Evolutionary conservation across 2,329 filamentous ascomycete genomes (phyloP).

Genomic region (Botrytis hyacinthi): DNA sequence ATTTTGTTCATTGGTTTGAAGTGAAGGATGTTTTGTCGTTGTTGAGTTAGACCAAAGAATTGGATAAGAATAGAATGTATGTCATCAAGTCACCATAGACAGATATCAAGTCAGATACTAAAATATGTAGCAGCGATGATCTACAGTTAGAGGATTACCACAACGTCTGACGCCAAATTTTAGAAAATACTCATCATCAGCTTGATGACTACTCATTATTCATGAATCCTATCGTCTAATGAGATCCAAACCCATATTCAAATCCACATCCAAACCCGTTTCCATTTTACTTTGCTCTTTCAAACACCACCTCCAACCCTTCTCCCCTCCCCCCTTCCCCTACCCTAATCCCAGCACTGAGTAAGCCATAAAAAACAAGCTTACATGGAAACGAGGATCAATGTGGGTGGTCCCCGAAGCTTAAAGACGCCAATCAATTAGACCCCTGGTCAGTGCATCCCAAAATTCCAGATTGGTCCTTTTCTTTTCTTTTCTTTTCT

Average conservation of each 20-base stretch:
- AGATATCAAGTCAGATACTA: neutral
- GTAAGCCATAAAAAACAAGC: constrained; percentile 9
- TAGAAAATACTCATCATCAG: neutral
- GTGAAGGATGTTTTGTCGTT: neutral
- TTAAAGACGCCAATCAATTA: constrained; percentile 21
- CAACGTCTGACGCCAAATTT: neutral
- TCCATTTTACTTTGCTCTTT: neutral
- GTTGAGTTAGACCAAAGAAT: neutral
- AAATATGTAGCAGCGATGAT: neutral
- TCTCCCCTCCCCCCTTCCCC: neutral
- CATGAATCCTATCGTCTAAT: neutral
- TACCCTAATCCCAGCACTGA: neutral
- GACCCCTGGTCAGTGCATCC: constrained; percentile 16
- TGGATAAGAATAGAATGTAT: constrained; percentile 4
- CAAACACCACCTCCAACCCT: neutral
- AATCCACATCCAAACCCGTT: neutral
- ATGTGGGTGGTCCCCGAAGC: constrained; percentile 19
- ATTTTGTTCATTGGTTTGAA: neutral
- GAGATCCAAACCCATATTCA: neutral
- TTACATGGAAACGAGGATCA: constrained; percentile 11
- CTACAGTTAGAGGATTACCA: neutral
- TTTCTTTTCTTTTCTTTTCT: neutral
- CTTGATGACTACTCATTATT: constrained; percentile 3
- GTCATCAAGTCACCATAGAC: neutral
- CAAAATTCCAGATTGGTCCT: constrained; percentile 10